Percentiles rank a stretch among this genome's conserved stretches.
phyloP scores from a whole-genome alignment of 2,329 filamentous ascomycete species.

The Onygenales sp. region DNA sequence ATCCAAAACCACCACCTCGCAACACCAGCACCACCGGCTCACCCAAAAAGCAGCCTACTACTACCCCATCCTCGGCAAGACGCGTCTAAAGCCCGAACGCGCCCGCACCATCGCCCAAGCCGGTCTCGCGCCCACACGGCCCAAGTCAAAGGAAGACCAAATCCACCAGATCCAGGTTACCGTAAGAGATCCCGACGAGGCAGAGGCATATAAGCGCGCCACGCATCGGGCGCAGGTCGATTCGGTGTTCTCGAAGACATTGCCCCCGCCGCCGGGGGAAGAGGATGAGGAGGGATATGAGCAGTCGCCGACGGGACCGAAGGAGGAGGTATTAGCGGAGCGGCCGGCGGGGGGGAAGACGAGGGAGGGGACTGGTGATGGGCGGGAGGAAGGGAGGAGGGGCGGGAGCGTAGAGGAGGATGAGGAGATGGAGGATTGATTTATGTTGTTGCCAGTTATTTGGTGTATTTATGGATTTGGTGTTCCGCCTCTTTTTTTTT shows the following conservation, averaged over 20 bases:
- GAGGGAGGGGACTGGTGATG: not conserved
- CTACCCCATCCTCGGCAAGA: conserved; percentile 43
- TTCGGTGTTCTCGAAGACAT: conserved; percentile 28
- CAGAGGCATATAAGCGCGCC: conserved; percentile 39
- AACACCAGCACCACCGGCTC: not conserved
- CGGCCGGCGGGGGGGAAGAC: conserved; percentile 13
- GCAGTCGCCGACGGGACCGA: conserved; percentile 2
- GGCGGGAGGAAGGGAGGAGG: conserved; percentile 2
- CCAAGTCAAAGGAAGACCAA: conserved; percentile 36
- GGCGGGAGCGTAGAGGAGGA: conserved; percentile 14
- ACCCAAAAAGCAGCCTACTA: conserved; percentile 4
- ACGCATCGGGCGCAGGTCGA: conserved; percentile 38
- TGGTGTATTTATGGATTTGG: too few relatives aligned
- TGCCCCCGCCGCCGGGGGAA: conserved; percentile 24
- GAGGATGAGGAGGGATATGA: conserved; percentile 16
- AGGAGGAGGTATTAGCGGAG: conserved; percentile 12
- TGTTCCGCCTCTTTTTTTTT: too few relatives aligned
- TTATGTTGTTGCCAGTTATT: too few relatives aligned
- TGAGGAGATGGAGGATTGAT: conserved; percentile 15
- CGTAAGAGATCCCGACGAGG: conserved; percentile 41
- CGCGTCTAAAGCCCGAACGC: conserved; percentile 44
- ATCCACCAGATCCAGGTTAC: conserved; percentile 45
- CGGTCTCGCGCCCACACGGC: conserved; percentile 28
- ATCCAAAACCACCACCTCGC: conserved; percentile 17
- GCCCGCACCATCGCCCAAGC: conserved; percentile 34